Percentiles rank a stretch among this genome's conserved stretches.
phyloP scores from a whole-genome alignment of 352 stramenopile species.

The Pythium phragmitis region DNA sequence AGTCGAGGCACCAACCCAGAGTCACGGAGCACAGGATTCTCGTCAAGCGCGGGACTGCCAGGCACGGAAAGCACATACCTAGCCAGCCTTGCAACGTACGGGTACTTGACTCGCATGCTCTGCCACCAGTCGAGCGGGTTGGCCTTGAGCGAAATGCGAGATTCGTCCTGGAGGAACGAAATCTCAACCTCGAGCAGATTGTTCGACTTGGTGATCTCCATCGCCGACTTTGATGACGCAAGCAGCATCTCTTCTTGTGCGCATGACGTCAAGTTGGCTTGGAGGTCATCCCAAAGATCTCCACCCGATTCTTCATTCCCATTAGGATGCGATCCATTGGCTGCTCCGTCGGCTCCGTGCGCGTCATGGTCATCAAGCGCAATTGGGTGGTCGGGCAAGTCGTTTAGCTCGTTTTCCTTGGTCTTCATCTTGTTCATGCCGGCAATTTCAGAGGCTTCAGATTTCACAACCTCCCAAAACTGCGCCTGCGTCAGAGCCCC shows the following conservation, averaged over 20 bases:
- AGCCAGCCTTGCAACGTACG: slow-evolving; percentile 62
- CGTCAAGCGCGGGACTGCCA: slow-evolving; percentile 39
- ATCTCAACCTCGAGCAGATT: slow-evolving; percentile 79
- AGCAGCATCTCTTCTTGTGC: slow-evolving; percentile 77
- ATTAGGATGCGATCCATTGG: not conserved
- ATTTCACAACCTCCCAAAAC: slow-evolving; percentile 74
- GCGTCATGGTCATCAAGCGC: slow-evolving; percentile 37
- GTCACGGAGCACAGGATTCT: slow-evolving; percentile 51
- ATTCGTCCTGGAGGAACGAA: slow-evolving; percentile 76
- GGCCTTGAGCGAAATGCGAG: slow-evolving; percentile 46
- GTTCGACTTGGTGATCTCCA: slow-evolving; percentile 71
- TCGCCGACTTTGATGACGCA: slow-evolving; percentile 56
- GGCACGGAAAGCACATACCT: slow-evolving; percentile 72
- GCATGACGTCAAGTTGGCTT: slow-evolving; percentile 68
- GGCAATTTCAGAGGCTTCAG: slow-evolving; percentile 49
- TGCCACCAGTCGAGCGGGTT: slow-evolving; percentile 82
- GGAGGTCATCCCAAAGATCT: slow-evolving; percentile 75
- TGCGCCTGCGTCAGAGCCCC: slow-evolving; percentile 50
- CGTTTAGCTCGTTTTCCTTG: slow-evolving; percentile 39
- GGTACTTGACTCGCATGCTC: slow-evolving; percentile 75
- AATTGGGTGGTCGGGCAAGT: slow-evolving; percentile 37
- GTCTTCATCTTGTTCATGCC: slow-evolving; percentile 51
- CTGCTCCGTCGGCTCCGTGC: not conserved
- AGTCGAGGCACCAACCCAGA: slow-evolving; percentile 36
- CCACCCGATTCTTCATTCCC: slow-evolving; percentile 31